Evolutionary conservation across 1,284 basidiomycete genomes (phyloP).

Genomic region (Coniferiporia sulphurascens): DNA sequence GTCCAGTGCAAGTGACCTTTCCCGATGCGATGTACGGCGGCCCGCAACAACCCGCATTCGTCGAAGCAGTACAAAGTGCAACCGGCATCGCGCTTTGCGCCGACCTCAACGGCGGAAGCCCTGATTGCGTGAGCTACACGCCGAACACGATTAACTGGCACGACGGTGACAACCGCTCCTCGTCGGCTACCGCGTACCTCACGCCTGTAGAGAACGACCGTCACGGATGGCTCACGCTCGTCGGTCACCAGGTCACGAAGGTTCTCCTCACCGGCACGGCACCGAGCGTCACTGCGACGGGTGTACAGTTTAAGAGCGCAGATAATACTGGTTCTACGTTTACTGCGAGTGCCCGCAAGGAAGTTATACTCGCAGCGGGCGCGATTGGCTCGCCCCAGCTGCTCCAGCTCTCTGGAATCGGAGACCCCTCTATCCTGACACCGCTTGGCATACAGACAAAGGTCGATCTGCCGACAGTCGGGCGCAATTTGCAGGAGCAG

Average conservation of each 20-base stretch:
- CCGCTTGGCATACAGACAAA: conserved; percentile 35
- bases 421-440: conserved; percentile 35
- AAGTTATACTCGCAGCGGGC: conserved; percentile 33
- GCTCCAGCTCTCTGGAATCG: conserved; percentile 43
- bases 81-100: conserved; percentile 24
- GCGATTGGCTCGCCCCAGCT: conserved; percentile 35
- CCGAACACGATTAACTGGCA: conserved; percentile 32
- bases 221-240: conserved; percentile 33
- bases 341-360: conserved; percentile 22
- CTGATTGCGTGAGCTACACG: conserved; percentile 32
- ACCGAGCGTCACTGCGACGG: conserved; percentile 16
- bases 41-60: conserved; percentile 32
- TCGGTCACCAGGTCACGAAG: conserved; percentile 28
- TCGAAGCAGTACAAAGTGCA: conserved; percentile 25
- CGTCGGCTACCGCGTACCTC: conserved; percentile 39
- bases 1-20: conserved; percentile 31
- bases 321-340: conserved; percentile 17
- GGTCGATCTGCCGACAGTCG: conserved; percentile 38
- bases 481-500: conserved; percentile 45
- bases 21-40: conserved; percentile 32
- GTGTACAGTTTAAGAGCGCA: conserved; percentile 20
- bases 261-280: conserved; percentile 20
- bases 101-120: conserved; percentile 33
- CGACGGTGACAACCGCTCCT: conserved; percentile 32
- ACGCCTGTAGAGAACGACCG: conserved; percentile 33